These are phyloP conservation scores for Areca catechu DNA, from an alignment of 176 grass and related monocot genomes.

Conservation along the genomic window DNA sequence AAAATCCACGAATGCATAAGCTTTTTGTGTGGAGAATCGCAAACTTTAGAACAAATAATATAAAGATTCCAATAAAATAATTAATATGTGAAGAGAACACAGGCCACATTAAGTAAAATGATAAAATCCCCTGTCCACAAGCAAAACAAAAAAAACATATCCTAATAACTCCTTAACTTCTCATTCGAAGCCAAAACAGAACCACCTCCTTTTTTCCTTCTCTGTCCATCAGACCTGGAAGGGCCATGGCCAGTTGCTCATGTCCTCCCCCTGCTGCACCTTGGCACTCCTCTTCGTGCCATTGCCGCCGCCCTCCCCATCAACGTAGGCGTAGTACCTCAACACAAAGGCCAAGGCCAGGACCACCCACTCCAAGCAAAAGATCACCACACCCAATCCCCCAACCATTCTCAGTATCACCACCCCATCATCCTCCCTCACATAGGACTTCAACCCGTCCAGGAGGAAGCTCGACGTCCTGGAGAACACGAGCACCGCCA, in stretches of 20 bases:
- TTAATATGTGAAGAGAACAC: too few species aligned
- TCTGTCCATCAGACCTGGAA: neutral
- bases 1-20: too few species aligned
- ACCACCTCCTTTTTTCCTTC: too few species aligned
- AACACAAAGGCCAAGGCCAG: constrained; percentile 13
- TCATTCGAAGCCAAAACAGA: too few species aligned
- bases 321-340: constrained; percentile 6
- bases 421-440: constrained; percentile 8
- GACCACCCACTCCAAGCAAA: constrained; percentile 18
- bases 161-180: too few species aligned
- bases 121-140: too few species aligned
- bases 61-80: too few species aligned
- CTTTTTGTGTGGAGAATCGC: too few species aligned
- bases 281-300: neutral
- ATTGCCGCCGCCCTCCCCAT: neutral
- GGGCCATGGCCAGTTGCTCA: neutral
- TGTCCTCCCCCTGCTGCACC: constrained; percentile 3
- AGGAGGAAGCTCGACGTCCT: constrained; percentile 1
- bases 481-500: constrained; percentile 4
- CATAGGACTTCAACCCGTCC: constrained; percentile 4
- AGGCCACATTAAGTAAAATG: too few species aligned
- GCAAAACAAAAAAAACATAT: too few species aligned
- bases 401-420: constrained; percentile 13
- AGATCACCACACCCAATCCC: constrained; percentile 4
- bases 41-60: too few species aligned